Evolutionary conservation across 1,139 yeast species (phyloP), one percentile per base, ranked within the genome.

Genomic region (Nakaseomyces kungkrabaensis): DNA sequence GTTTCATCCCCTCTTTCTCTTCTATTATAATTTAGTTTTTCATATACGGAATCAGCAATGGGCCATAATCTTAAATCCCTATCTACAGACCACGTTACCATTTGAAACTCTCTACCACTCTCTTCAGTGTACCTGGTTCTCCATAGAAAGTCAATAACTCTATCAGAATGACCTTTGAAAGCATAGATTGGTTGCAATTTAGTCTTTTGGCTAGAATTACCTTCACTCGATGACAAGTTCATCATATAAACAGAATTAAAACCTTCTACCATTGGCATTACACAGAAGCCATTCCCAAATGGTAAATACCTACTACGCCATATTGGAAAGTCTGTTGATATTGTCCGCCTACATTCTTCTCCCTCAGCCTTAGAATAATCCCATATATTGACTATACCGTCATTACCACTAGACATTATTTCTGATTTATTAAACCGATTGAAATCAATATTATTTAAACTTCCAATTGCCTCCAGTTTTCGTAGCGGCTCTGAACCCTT

Each of bases 21-120:
- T 45, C 70, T 62, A 8, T 75, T 73, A 61, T 78, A 84, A 54
- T 78, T 75, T 31, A 85, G 82, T 46, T 74, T 72, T 22, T 73
- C 76, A 60, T 86, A 81, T 17, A 83, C 65, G 4, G 74, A 73
- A 8, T 81, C 82, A 46, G 77, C 73, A 42, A 82, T 73, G 0
- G 89, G 85, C 97, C 97, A 90, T 48, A 90, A 68, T 53, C 90
- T 75, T 52, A 92, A 70, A 62, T 88, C 95, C 57, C 81, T 79
- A 62, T 92, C 98, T 54, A 86, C 81, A 0, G 95, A 84, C 97
- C 97, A 92, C 0, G 98, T 87, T 0, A 92, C 94, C 48, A 92
- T 68, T 63, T 90, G 97, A 61, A 78, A 89, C 54, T 88, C 96
- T 50, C 89, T 73, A 70, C 89, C 89, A 57, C 80, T 82, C 8